These are phyloP conservation scores for Eragrostis curvula DNA, from an alignment of 176 grass and related monocot species.

Conservation along the genomic window DNA sequence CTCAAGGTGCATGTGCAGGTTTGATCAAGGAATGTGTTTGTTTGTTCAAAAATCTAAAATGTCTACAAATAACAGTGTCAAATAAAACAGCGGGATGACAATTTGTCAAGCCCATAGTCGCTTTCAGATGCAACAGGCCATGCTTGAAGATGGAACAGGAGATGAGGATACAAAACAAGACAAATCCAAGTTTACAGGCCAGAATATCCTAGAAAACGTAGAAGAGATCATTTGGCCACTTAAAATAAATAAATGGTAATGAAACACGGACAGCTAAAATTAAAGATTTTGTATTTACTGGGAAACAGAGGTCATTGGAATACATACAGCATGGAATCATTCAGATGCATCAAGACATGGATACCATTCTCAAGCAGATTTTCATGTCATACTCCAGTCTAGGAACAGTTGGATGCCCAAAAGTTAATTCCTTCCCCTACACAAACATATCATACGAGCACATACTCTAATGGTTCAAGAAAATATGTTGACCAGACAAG, in stretches of 20 bases:
- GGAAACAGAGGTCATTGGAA: conserved; percentile 14
- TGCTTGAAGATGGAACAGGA: conserved; percentile 13
- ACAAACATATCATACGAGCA: neutral
- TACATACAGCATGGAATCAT: neutral
- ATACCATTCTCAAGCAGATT: neutral
- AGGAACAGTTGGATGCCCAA: neutral
- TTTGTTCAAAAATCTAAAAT: conserved; percentile 22
- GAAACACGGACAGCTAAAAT: neutral
- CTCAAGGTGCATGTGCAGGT: conserved; percentile 39
- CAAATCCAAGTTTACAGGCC: neutral
- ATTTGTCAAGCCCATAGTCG: neutral
- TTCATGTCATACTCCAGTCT: neutral
- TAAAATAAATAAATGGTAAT: neutral
- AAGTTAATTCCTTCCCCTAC: conserved; percentile 10
- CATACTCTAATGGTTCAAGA: conserved; percentile 8
- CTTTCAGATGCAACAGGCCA: conserved; percentile 21
- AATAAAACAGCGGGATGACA: neutral
- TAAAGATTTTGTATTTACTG: conserved; percentile 3
- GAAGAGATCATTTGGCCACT: neutral
- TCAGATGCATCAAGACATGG: neutral
- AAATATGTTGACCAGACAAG: conserved; percentile 2
- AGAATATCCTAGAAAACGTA: neutral
- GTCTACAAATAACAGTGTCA: neutral
- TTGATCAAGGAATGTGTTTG: conserved; percentile 24
- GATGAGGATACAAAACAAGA: conserved; percentile 16